Evolutionary conservation across 441 rosid genomes (phyloP).

Genomic region (Erodium moschatum): DNA sequence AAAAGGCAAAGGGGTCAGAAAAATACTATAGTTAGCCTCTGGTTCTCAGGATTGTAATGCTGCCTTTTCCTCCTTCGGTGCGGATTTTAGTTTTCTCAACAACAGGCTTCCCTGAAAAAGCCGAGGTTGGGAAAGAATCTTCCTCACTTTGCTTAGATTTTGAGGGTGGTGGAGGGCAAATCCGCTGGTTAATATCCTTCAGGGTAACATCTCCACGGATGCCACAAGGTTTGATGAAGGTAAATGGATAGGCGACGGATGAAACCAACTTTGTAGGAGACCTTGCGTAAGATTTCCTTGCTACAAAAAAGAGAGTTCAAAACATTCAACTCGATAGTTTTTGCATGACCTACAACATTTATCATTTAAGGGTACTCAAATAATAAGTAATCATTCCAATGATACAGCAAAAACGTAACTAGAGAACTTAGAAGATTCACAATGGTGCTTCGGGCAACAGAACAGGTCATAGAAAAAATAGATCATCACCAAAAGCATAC

Average conservation of each 20-base stretch:
- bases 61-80: slow-evolving; percentile 93
- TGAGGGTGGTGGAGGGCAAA: slow-evolving; percentile 51
- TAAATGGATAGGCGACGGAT: slow-evolving; percentile 76
- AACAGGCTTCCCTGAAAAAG: slow-evolving; percentile 94
- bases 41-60: slow-evolving; percentile 91
- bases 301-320: slow-evolving; percentile 25
- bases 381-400: too few species aligned
- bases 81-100: slow-evolving; percentile 90
- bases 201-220: slow-evolving; percentile 80
- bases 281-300: slow-evolving; percentile 52
- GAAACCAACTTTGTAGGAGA: slow-evolving; percentile 59
- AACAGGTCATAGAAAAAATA: background rate
- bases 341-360: too few species aligned
- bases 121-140: slow-evolving; percentile 76
- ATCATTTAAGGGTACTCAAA: too few species aligned
- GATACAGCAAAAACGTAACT: too few species aligned
- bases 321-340: too few species aligned
- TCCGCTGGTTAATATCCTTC: slow-evolving; percentile 80
- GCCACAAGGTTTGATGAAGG: slow-evolving; percentile 81
- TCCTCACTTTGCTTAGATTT: slow-evolving; percentile 38
- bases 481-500: slow-evolving; percentile 23
- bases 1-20: background rate
- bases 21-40: slow-evolving; percentile 41
- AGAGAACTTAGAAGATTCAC: too few species aligned
- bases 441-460: too few species aligned